Evolutionary conservation across 169 alveolate species (phyloP).

Genomic region (Plasmodium coatneyi): DNA sequence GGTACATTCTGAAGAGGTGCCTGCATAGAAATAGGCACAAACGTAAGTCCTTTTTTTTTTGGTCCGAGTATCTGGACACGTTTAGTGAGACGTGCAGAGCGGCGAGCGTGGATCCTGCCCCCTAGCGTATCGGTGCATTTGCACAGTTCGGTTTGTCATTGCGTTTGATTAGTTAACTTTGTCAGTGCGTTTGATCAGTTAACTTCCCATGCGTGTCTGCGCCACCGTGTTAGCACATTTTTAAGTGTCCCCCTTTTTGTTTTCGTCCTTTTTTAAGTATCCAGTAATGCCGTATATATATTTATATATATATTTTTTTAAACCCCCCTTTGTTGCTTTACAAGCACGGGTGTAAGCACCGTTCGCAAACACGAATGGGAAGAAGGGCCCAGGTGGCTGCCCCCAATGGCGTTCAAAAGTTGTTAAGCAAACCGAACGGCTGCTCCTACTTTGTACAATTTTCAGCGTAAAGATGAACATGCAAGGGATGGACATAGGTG

Average conservation of each 20-base stretch:
- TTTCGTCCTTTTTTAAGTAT: not conserved
- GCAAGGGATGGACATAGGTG: not conserved
- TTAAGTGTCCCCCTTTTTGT: not conserved
- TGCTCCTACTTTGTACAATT: not conserved
- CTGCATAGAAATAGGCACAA: slow-evolving; percentile 37
- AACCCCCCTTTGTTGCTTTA: not conserved
- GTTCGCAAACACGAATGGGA: not conserved
- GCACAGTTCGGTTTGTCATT: not conserved
- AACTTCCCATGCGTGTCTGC: too few relatives aligned
- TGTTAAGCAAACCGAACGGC: not conserved
- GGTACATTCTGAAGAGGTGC: slow-evolving; percentile 34
- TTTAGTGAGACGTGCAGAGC: not conserved
- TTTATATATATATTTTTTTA: not conserved
- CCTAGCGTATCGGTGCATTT: not conserved
- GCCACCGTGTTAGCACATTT: not conserved
- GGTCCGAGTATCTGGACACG: slow-evolving; percentile 65
- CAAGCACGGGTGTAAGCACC: not conserved
- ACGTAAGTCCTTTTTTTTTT: slow-evolving; percentile 62
- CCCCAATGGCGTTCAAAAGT: not conserved
- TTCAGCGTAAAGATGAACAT: not conserved
- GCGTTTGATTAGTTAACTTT: not conserved
- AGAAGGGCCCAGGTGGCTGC: not conserved
- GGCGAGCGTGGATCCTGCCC: too few relatives aligned
- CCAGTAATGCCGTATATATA: not conserved
- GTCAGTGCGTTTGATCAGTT: not conserved